phyloP scores from a whole-genome alignment of 116 monocot genomes.

The Phalaenopsis hybrid region DNA sequence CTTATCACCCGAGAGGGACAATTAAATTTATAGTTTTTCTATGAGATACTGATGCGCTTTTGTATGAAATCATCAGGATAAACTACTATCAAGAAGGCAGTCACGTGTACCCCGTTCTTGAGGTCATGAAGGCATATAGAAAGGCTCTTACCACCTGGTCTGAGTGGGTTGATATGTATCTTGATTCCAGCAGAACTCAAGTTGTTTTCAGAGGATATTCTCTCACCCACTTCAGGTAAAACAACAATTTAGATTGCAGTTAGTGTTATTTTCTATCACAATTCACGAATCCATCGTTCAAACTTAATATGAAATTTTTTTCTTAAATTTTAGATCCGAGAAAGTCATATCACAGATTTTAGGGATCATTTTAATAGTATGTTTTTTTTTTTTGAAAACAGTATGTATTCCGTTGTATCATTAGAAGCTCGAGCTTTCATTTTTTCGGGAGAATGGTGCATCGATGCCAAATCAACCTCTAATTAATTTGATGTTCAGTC shows the following conservation, averaged over 20 bases:
- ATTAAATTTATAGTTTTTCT: background rate
- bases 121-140: conserved; percentile 53
- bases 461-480: too few species aligned
- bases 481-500: too few species aligned
- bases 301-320: too few species aligned
- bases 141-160: conserved; percentile 68
- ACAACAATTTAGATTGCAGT: background rate
- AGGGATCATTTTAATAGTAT: too few species aligned
- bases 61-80: conserved; percentile 25
- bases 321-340: too few species aligned
- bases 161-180: conserved; percentile 63
- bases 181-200: conserved; percentile 51
- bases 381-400: too few species aligned
- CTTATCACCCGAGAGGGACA: too few species aligned
- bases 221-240: conserved; percentile 71
- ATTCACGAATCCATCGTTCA: too few species aligned
- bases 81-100: conserved; percentile 78
- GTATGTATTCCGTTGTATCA: too few species aligned
- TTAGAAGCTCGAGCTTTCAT: too few species aligned
- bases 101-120: conserved; percentile 55
- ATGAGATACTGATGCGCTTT: background rate
- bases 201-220: conserved; percentile 79
- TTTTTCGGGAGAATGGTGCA: too few species aligned
- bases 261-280: background rate
- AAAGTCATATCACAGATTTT: too few species aligned